Evolutionary conservation across 495 filamentous ascomycete species (phyloP), one percentile per base, ranked within the genome.

Genomic region (Mycothermus thermophilus): DNA sequence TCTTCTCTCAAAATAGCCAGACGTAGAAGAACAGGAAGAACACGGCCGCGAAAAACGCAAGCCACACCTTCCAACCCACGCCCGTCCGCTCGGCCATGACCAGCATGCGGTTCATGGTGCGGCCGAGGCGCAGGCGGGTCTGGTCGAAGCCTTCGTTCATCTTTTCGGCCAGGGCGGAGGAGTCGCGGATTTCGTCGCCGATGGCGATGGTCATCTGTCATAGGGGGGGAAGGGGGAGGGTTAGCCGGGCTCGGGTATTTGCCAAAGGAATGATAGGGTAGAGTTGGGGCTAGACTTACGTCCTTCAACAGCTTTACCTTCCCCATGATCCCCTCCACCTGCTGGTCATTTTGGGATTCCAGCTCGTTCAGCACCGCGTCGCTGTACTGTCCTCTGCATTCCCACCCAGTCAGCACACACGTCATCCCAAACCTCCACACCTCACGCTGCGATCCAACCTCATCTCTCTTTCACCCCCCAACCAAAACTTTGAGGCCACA

Each of bases 71-170:
- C 90, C 90, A 97, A 41, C 85, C 80, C 18, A 97, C 76, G 3
- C 92, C 92, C 9, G 86, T 92, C 47, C 75, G 65, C 60, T 94
- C 77, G 4, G 90, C 92, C 90, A 97, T 96, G 38, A 85, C 54
- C 37, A 96, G 60, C 90, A 97, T 97, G 19, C 86, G 67, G 48
- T 83, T 93, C 90, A 97, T 96, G 26, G 92, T 96, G 26, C 87
- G 83, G 12, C 76, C 67, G 40, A 97, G 59, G 46, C 80, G 67
- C 18, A 83, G 54, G 31, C 85, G 66, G 29, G 92, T 92, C 43
- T 67, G 72, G 44, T 95, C 90, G 50, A 96, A 97, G 4, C 74
- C 70, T 35, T 92, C 80, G 53, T 95, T 93, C 80, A 85, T 85
- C 51, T 79, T 80, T 47, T 85, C 80, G 8, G 83, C 77, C 5